These are phyloP conservation scores for Phytophthora lateralis DNA, from an alignment of 352 stramenopile genomes.

Conservation along the genomic window DNA sequence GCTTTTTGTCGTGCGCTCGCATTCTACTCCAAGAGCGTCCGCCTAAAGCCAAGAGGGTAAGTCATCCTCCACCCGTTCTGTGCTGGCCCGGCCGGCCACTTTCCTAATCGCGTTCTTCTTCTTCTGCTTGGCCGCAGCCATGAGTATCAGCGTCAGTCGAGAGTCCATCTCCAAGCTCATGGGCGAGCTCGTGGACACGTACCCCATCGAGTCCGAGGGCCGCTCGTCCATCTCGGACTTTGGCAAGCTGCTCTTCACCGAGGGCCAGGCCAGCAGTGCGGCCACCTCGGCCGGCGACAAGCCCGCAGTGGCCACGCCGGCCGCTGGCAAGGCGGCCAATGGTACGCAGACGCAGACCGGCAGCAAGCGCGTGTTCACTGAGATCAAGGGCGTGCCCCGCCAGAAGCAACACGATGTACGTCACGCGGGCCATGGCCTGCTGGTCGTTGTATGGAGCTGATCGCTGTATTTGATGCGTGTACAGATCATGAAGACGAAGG, in stretches of 20 bases:
- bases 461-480: background rate
- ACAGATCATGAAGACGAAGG: constrained; percentile 84
- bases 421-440: background rate
- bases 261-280: constrained; percentile 49
- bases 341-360: constrained; percentile 22
- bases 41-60: background rate
- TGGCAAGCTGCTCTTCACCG: constrained; percentile 85
- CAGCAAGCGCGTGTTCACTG: constrained; percentile 81
- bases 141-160: constrained; percentile 81
- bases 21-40: background rate
- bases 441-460: background rate
- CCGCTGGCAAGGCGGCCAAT: constrained; percentile 14
- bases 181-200: constrained; percentile 82
- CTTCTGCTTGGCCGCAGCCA: constrained; percentile 11
- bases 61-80: constrained; percentile 20
- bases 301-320: constrained; percentile 7
- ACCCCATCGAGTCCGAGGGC: constrained; percentile 77
- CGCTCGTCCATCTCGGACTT: constrained; percentile 88
- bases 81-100: background rate
- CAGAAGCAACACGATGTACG: constrained; percentile 84
- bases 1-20: constrained; percentile 23
- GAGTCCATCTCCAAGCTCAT: constrained; percentile 89
- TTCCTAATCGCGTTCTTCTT: constrained; percentile 7
- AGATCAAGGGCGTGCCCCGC: constrained; percentile 84
- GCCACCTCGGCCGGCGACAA: constrained; percentile 6